phyloP scores from a whole-genome alignment of 2,329 filamentous ascomycete species.

The Calonectria pseudoturangicola region DNA sequence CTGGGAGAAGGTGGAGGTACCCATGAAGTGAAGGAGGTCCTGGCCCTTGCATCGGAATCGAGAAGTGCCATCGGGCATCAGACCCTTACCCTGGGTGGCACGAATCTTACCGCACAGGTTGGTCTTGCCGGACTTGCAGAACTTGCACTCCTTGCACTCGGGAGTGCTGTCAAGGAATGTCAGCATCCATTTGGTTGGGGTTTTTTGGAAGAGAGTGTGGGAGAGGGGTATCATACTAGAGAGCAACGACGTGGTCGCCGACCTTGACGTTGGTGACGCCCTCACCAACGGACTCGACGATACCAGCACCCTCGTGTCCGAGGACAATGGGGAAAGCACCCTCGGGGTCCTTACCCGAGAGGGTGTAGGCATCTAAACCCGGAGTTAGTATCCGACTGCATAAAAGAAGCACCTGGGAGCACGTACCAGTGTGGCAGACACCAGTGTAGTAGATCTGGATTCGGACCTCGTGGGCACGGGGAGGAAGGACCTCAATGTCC shows the following conservation, averaged over 20 bases:
- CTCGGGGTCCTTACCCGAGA: slow-evolving; percentile 97
- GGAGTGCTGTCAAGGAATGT: slow-evolving; percentile 80
- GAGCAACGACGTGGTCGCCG: slow-evolving; percentile 92
- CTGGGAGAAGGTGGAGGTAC: slow-evolving; percentile 98
- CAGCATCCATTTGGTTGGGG: slow-evolving; percentile 29
- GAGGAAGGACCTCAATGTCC: slow-evolving; percentile 92
- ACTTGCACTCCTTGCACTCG: slow-evolving; percentile 98
- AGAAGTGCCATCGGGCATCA: slow-evolving; percentile 97
- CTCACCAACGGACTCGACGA: slow-evolving; percentile 95
- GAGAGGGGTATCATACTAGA: slow-evolving; percentile 77
- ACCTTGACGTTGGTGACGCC: slow-evolving; percentile 95
- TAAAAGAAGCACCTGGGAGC: slow-evolving; percentile 30
- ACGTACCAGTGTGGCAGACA: slow-evolving; percentile 95
- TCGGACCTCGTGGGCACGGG: slow-evolving; percentile 94
- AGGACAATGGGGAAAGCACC: slow-evolving; percentile 93
- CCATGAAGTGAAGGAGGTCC: slow-evolving; percentile 99
- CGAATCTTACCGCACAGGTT: slow-evolving; percentile 99
- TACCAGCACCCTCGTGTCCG: slow-evolving; percentile 92
- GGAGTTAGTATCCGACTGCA: slow-evolving; percentile 39
- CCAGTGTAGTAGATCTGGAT: slow-evolving; percentile 98
- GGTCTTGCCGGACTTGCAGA: slow-evolving; percentile 99
- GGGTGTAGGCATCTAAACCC: slow-evolving; percentile 87
- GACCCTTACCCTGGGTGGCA: slow-evolving; percentile 93
- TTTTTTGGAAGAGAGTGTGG: not conserved
- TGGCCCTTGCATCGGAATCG: slow-evolving; percentile 97